Conservation (phyloP, 345 rosid genomes). For the Linum trigynum region DNA sequence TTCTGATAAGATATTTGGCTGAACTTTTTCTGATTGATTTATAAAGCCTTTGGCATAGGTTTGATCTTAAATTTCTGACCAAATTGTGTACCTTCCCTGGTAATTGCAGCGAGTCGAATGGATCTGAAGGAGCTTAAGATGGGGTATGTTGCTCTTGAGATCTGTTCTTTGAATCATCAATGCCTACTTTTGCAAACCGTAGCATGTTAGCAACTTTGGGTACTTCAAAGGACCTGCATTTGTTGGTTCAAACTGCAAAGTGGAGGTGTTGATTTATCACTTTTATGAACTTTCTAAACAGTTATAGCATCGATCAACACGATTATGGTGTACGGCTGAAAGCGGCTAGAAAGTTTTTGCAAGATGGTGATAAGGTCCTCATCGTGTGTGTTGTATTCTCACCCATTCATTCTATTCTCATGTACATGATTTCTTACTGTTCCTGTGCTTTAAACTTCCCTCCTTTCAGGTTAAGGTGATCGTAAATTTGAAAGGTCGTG, state of each 20-base stretch:
- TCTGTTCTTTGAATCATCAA: neutral
- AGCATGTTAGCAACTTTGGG: neutral
- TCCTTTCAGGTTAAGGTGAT: constrained; percentile 75
- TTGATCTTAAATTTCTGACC: constrained; percentile 21
- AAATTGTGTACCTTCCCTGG: constrained; percentile 10
- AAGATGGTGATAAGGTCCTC: constrained; percentile 87
- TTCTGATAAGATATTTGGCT: constrained; percentile 18
- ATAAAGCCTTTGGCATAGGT: constrained; percentile 11
- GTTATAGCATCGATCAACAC: constrained; percentile 90
- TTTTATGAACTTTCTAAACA: constrained; percentile 25
- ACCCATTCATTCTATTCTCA: neutral
- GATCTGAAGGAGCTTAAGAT: constrained; percentile 83
- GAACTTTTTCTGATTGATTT: constrained; percentile 12
- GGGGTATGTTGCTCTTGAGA: constrained; percentile 44
- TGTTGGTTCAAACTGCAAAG: no score
- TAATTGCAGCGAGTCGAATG: constrained; percentile 52
- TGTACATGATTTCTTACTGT: neutral
- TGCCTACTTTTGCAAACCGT: neutral
- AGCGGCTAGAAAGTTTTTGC: constrained; percentile 76
- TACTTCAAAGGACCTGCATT: no score
- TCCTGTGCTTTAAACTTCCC: constrained; percentile 16
- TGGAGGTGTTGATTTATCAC: neutral
- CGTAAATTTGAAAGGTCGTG: constrained; percentile 87
- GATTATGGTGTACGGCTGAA: constrained; percentile 78
- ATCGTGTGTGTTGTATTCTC: neutral